Base-by-base conservation (phyloP, 805 yeast species). In the Ogataea paradorogensis region DNA sequence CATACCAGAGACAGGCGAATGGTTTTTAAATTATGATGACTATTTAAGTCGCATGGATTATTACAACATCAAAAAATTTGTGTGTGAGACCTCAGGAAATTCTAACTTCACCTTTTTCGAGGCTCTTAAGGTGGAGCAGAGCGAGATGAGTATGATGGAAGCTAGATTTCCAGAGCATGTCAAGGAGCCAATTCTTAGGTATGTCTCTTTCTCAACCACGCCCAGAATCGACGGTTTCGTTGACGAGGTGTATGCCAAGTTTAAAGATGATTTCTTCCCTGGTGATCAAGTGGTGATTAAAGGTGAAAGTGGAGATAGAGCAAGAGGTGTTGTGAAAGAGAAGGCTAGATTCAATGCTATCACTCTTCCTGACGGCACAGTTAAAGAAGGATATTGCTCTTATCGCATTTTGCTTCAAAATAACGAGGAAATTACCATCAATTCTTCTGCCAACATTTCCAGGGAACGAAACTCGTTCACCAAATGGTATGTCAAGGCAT, bases 11-110 rank as follows among this genome's bases (percentile, higher is more conserved):
- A 93, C 98, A 1, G 82, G 81, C 38, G 99, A 91, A 67, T 91
- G 95, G 88, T 93, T 89, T 60, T 51, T 67, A 10, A 68, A 70
- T 5, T 91, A 93, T 60, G 86, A 83, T 38, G 88, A 81, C 8
- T 91, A 87, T 54, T 66, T 93, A 34, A 65, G 65, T 15, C 66
- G 91, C 40, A 64, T 84, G 69, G 88, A 84, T 59, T 84, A 82
- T 62, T 85, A 84, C 60, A 73, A 73, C 44, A 71, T 76, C 35
- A 80, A 79, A 50, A 85, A 87, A 59, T 93, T 93, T 64, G 93
- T 89, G 9, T 93, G 98, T 66, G 99, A 93, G 63, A 84, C 91
- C 34, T 87, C 97, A 0, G 99, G 99, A 10, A 86, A 88, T 54
- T 83, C 96, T 13, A 84, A 95, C 53, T 71, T 91, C 42, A 87